These are phyloP conservation scores for Trichomonascaceae sp. DNA, from an alignment of 1,139 yeast species.

Conservation along the genomic window DNA sequence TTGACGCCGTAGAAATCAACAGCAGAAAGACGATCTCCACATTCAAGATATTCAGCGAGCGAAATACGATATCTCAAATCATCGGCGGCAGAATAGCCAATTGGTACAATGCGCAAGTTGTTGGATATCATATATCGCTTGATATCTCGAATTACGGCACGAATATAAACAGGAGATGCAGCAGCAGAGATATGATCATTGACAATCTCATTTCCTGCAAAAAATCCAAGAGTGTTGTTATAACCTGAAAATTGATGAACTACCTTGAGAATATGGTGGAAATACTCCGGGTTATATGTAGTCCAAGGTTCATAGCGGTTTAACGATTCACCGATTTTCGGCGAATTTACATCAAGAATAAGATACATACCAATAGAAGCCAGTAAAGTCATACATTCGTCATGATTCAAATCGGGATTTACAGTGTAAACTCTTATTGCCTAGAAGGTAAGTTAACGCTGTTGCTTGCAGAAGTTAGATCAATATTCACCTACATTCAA, in stretches of 20 bases:
- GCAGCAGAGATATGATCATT: conserved; percentile 61
- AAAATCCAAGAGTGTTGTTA: conserved; percentile 85
- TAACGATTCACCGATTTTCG: conserved; percentile 67
- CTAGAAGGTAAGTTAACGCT: conserved; percentile 39
- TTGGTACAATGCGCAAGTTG: conserved; percentile 66
- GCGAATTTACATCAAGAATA: conserved; percentile 86
- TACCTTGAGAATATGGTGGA: conserved; percentile 71
- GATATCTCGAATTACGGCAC: conserved; percentile 75
- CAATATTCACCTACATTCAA: conserved; percentile 48
- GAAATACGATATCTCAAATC: conserved; percentile 71
- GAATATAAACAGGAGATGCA: conserved; percentile 53
- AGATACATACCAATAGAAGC: conserved; percentile 91
- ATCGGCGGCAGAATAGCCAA: conserved; percentile 96
- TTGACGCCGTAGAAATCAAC: conserved; percentile 95
- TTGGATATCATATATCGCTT: conserved; percentile 59
- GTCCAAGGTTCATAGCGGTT: conserved; percentile 88
- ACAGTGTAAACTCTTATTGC: conserved; percentile 84
- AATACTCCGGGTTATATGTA: conserved; percentile 61
- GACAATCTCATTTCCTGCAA: conserved; percentile 90
- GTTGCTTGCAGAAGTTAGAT: conserved; percentile 10
- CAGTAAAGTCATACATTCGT: conserved; percentile 82
- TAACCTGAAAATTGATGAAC: conserved; percentile 78
- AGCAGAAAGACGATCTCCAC: conserved; percentile 54
- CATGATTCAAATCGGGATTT: conserved; percentile 78
- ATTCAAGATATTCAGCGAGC: conserved; percentile 74